Conservation (phyloP, 257 asterid genomes). For the Ballota nigra region DNA sequence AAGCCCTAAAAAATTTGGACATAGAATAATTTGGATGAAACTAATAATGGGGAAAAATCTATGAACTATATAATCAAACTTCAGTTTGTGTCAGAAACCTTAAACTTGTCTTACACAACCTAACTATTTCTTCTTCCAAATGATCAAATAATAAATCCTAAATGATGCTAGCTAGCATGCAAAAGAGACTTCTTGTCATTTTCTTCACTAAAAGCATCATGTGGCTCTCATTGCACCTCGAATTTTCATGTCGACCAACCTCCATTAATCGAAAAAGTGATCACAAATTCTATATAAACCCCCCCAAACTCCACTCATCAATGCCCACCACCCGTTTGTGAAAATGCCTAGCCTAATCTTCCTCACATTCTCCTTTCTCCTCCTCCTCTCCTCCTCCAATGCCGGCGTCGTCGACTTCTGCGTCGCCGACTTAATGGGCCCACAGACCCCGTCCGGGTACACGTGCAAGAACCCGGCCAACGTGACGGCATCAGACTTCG, state of each 20-base stretch:
- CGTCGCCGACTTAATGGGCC: slow-evolving; percentile 53
- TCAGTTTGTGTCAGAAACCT: neutral
- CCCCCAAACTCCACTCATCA: neutral
- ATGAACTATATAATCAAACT: neutral
- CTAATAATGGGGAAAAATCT: too few relatives aligned
- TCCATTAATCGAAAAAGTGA: neutral
- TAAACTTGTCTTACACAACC: neutral
- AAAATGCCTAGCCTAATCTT: slow-evolving; percentile 40
- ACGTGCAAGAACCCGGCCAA: slow-evolving; percentile 56
- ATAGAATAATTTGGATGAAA: too few relatives aligned
- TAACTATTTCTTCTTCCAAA: neutral
- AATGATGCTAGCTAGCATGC: neutral
- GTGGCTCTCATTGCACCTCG: slow-evolving; percentile 25
- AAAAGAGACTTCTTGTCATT: slow-evolving; percentile 27
- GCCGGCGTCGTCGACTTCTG: slow-evolving; percentile 69
- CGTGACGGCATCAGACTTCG: slow-evolving; percentile 51
- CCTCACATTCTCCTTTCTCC: slow-evolving; percentile 29
- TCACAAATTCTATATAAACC: slow-evolving; percentile 25
- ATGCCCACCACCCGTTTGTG: neutral
- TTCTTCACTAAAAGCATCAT: slow-evolving; percentile 16
- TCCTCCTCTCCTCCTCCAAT: slow-evolving; percentile 24
- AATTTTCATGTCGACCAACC: neutral
- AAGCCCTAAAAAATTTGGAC: too few relatives aligned
- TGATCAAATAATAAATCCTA: neutral
- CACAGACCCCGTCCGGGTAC: slow-evolving; percentile 55